phyloP scores from a whole-genome alignment of 108 stramenopile genomes.

The Cyclotella atomus region DNA sequence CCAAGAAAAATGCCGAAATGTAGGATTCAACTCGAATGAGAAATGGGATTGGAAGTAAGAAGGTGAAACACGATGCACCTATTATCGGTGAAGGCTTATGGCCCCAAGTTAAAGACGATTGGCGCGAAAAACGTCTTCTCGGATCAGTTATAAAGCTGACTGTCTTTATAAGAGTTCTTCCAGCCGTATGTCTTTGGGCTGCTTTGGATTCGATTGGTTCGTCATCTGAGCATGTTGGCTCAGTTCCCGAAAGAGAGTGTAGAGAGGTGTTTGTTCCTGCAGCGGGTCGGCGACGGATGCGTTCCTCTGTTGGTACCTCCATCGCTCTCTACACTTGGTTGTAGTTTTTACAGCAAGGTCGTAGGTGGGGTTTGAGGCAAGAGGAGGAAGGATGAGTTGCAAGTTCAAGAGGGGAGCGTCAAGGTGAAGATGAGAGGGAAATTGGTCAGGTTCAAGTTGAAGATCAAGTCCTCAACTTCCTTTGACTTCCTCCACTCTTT shows the following conservation, averaged over 20 bases:
- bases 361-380: too few species aligned
- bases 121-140: conserved; percentile 30
- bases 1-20: conserved; percentile 24
- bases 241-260: background rate
- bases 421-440: too few species aligned
- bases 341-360: background rate
- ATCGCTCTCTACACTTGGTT: background rate
- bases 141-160: conserved; percentile 21
- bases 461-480: too few species aligned
- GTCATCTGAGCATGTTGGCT: background rate
- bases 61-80: conserved; percentile 45
- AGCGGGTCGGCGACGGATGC: background rate
- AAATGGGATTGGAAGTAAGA: conserved; percentile 42
- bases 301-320: background rate
- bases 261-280: background rate
- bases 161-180: background rate
- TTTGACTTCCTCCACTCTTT: too few species aligned
- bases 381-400: too few species aligned
- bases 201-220: background rate
- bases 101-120: conserved; percentile 50
- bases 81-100: conserved; percentile 42
- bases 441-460: too few species aligned
- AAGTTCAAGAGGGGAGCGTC: too few species aligned
- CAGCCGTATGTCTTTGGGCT: background rate
- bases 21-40: conserved; percentile 26